A percentile compares a stretch with the other conserved stretches of the same genome.
phyloP scores from a whole-genome alignment of 306 rosid genomes.

The Luffa aegyptiaca region DNA sequence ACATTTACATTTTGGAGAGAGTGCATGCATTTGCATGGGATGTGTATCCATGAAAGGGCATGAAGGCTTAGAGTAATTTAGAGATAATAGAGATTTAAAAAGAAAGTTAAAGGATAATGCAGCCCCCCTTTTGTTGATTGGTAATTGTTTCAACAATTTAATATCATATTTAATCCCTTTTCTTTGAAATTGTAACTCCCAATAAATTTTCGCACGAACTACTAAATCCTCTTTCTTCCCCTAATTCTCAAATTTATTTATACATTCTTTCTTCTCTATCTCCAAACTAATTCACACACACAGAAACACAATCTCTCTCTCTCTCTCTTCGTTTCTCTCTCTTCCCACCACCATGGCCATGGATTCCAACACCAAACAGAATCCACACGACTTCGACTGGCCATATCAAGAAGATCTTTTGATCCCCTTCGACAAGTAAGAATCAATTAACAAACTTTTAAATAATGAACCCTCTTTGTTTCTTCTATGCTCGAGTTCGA shows the following conservation, averaged over 20 bases:
- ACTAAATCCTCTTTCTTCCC: not conserved
- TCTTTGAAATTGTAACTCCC: conserved; percentile 37
- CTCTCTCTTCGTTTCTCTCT: not conserved
- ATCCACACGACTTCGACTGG: conserved; percentile 20
- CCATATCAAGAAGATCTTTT: not conserved
- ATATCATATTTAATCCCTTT: conserved; percentile 12
- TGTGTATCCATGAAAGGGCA: not conserved
- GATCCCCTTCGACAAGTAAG: conserved; percentile 24
- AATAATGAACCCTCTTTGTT: too few species aligned
- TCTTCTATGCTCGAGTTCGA: too few species aligned
- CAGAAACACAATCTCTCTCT: too few species aligned
- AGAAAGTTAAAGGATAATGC: conserved; percentile 1
- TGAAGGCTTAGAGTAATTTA: not conserved
- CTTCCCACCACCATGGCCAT: conserved; percentile 7
- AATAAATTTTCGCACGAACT: conserved; percentile 13
- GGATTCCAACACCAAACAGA: conserved; percentile 23
- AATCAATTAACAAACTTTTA: too few species aligned
- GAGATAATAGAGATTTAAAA: not conserved
- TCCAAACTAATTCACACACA: not conserved
- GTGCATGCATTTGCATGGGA: not conserved
- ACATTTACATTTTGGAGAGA: not conserved
- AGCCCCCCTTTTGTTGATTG: conserved; percentile 19
- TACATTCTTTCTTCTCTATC: not conserved
- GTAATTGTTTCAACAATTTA: conserved; percentile 24
- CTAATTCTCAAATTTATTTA: not conserved